These are phyloP conservation scores for Suhomyces sp. DNA, from an alignment of 805 yeast genomes.

Conservation along the genomic window DNA sequence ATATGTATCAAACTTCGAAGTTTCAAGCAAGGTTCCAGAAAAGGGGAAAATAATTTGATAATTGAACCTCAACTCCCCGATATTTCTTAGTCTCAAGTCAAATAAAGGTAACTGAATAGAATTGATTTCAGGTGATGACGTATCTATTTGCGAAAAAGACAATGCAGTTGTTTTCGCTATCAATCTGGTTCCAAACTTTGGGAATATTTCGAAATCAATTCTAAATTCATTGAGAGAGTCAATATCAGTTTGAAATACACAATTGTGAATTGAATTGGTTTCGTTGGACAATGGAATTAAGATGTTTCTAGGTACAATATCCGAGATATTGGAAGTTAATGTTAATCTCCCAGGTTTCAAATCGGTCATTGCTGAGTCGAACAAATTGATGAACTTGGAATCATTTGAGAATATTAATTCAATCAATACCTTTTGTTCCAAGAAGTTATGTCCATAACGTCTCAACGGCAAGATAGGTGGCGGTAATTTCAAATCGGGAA, in stretches of 20 bases:
- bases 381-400: constrained; percentile 46
- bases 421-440: constrained; percentile 84
- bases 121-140: constrained; percentile 41
- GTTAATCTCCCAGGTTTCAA: constrained; percentile 79
- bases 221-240: constrained; percentile 61
- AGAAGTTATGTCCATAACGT: constrained; percentile 92
- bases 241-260: constrained; percentile 81
- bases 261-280: constrained; percentile 47
- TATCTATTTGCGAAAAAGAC: constrained; percentile 44
- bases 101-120: constrained; percentile 66
- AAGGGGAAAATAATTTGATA: constrained; percentile 89
- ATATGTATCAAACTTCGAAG: constrained; percentile 90
- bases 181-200: constrained; percentile 90
- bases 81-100: constrained; percentile 75
- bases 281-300: constrained; percentile 71
- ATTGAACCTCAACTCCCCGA: constrained; percentile 76
- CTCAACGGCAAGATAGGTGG: constrained; percentile 95
- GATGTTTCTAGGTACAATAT: constrained; percentile 84
- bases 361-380: constrained; percentile 37
- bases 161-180: constrained; percentile 87
- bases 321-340: constrained; percentile 70
- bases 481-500: constrained; percentile 89
- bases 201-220: constrained; percentile 86
- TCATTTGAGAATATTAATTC: constrained; percentile 66
- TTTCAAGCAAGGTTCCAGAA: constrained; percentile 77